phyloP scores from a whole-genome alignment of 2,329 filamentous ascomycete genomes.

The Podosphaera xanthii region DNA sequence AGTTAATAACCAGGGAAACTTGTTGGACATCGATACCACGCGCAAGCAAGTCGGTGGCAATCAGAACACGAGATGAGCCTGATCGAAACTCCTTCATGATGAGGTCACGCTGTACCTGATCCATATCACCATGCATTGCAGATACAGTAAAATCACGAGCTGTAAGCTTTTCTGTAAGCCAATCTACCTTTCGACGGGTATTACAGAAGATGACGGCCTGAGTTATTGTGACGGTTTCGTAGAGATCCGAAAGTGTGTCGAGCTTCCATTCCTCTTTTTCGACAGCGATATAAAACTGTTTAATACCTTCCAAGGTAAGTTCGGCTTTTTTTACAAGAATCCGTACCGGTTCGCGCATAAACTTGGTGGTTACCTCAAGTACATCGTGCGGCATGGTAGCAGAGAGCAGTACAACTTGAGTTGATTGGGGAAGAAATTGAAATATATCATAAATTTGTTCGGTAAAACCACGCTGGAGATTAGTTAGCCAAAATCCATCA shows the following conservation, averaged over 20 bases:
- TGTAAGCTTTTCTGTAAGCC: conserved; percentile 98
- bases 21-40: conserved; percentile 99
- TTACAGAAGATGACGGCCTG: conserved; percentile 99
- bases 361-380: conserved; percentile 97
- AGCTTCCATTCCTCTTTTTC: conserved; percentile 99
- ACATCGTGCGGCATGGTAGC: conserved; percentile 99
- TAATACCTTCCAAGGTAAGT: conserved; percentile 98
- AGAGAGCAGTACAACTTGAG: conserved; percentile 92
- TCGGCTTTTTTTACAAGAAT: conserved; percentile 99
- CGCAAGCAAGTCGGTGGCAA: conserved; percentile 90
- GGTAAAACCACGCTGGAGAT: conserved; percentile 69
- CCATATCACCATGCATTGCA: conserved; percentile 99
- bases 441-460: conserved; percentile 99
- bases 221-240: conserved; percentile 98
- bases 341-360: conserved; percentile 98
- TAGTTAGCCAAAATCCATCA: conserved; percentile 16
- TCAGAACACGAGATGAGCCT: conserved; percentile 92
- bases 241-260: conserved; percentile 93
- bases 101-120: conserved; percentile 87
- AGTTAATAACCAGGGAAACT: conserved; percentile 99
- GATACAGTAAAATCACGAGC: conserved; percentile 98
- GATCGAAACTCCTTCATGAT: conserved; percentile 99
- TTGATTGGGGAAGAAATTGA: conserved; percentile 92
- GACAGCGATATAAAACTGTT: conserved; percentile 99
- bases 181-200: conserved; percentile 99